Percentiles rank a stretch among this genome's conserved stretches.
Conservation (phyloP, 148 eudicot species). For the Amaranthus palmeri region DNA sequence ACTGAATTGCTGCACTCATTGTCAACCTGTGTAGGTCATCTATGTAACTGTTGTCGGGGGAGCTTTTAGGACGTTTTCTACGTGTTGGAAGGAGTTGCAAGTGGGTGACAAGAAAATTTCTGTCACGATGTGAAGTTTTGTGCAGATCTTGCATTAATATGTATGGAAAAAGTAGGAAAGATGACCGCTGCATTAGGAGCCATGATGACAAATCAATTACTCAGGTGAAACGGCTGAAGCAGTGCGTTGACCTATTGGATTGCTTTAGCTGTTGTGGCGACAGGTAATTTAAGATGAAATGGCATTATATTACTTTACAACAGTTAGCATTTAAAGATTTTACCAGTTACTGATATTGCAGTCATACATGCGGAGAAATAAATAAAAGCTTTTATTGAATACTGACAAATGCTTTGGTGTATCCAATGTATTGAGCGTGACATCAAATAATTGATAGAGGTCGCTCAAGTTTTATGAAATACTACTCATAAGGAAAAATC, state of each 20-base stretch:
- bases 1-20: slow-evolving; percentile 13
- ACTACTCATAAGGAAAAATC: background rate
- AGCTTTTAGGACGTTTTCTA: slow-evolving; percentile 20
- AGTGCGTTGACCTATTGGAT: slow-evolving; percentile 22
- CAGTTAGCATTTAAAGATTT: slow-evolving; percentile 14
- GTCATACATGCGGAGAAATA: slow-evolving; percentile 1
- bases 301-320: slow-evolving; percentile 17
- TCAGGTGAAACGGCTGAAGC: slow-evolving; percentile 21
- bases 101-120: slow-evolving; percentile 7
- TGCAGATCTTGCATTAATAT: background rate
- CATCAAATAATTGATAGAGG: background rate
- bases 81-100: slow-evolving; percentile 17
- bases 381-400: background rate
- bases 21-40: slow-evolving; percentile 18
- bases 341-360: slow-evolving; percentile 10
- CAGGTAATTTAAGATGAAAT: slow-evolving; percentile 13
- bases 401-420: slow-evolving; percentile 4
- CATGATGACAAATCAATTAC: slow-evolving; percentile 9
- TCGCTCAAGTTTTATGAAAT: slow-evolving; percentile 14
- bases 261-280: slow-evolving; percentile 12
- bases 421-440: background rate
- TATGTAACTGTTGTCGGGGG: background rate
- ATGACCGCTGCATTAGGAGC: slow-evolving; percentile 15
- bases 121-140: slow-evolving; percentile 16
- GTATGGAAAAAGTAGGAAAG: background rate